Conservation (phyloP, 1,139 yeast genomes). For the Kurtzmaniella quercitrusa region DNA sequence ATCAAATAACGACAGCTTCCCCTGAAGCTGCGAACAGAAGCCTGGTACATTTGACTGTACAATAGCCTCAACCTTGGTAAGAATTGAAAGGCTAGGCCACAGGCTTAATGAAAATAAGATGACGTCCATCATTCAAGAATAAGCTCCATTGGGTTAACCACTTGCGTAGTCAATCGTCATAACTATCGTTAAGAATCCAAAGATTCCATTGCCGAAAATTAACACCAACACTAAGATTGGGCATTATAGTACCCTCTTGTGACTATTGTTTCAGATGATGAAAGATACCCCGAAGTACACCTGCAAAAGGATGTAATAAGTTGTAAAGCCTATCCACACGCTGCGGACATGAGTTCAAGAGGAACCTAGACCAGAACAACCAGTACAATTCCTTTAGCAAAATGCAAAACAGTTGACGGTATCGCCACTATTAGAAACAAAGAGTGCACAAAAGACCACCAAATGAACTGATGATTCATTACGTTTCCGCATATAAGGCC, state of each 20-base stretch:
- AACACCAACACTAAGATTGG: not conserved
- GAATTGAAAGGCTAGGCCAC: constrained; percentile 13
- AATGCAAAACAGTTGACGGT: not conserved
- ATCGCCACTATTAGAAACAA: not conserved
- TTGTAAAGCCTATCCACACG: not conserved
- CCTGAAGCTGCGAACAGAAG: constrained; percentile 27
- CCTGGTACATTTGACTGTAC: constrained; percentile 77
- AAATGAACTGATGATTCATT: constrained; percentile 37
- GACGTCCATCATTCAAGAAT: constrained; percentile 69
- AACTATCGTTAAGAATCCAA: constrained; percentile 67
- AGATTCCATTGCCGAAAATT: constrained; percentile 58
- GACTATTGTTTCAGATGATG: not conserved
- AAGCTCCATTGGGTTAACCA: constrained; percentile 88
- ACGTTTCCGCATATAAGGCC: constrained; percentile 71
- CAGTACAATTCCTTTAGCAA: not conserved
- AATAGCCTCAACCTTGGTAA: constrained; percentile 19
- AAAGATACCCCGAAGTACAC: not conserved
- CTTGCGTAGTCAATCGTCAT: constrained; percentile 58
- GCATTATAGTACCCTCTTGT: not conserved
- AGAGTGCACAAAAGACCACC: constrained; percentile 5
- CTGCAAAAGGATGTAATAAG: not conserved
- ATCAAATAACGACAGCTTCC: constrained; percentile 21
- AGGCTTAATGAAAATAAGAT: constrained; percentile 28
- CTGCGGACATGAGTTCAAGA: constrained; percentile 6
- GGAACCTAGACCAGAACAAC: constrained; percentile 5